Evolutionary conservation across 2,329 filamentous ascomycete genomes (phyloP).

Genomic region (Mycosphaerella sp.): DNA sequence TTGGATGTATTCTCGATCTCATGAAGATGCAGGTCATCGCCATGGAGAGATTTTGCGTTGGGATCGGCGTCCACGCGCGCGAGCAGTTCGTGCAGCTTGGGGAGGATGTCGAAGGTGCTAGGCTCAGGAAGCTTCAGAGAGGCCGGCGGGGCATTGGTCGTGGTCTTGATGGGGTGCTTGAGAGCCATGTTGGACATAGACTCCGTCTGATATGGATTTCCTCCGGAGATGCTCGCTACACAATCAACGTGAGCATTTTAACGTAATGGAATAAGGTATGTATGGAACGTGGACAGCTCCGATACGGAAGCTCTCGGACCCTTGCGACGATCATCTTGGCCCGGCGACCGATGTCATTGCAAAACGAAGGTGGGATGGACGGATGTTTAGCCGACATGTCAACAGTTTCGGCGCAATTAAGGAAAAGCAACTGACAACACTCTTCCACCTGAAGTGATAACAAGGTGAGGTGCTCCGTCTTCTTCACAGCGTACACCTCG

Average conservation of each 20-base stretch:
- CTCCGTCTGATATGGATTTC: not conserved
- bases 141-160: conserved; percentile 17
- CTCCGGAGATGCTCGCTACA: conserved; percentile 1
- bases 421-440: not conserved
- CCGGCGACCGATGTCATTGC: not conserved
- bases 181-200: conserved; percentile 10
- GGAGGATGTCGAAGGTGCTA: conserved; percentile 77
- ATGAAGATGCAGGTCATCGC: conserved; percentile 3
- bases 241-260: too few relatives aligned
- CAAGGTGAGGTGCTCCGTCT: not conserved
- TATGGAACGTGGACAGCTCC: too few relatives aligned
- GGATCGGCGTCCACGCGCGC: conserved; percentile 51
- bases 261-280: too few relatives aligned
- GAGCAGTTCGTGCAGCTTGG: conserved; percentile 72
- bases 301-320: not conserved
- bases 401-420: conserved; percentile 1
- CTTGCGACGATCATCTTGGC: not conserved
- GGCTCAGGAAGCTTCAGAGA: conserved; percentile 59
- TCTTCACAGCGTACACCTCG: not conserved
- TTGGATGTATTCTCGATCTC: conserved; percentile 9
- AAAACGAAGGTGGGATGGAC: not conserved
- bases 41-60: conserved; percentile 9
- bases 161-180: conserved; percentile 22
- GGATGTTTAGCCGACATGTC: not conserved
- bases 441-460: not conserved